Conservation (phyloP, 106 monocot species). For the Narthecium ossifragum region DNA sequence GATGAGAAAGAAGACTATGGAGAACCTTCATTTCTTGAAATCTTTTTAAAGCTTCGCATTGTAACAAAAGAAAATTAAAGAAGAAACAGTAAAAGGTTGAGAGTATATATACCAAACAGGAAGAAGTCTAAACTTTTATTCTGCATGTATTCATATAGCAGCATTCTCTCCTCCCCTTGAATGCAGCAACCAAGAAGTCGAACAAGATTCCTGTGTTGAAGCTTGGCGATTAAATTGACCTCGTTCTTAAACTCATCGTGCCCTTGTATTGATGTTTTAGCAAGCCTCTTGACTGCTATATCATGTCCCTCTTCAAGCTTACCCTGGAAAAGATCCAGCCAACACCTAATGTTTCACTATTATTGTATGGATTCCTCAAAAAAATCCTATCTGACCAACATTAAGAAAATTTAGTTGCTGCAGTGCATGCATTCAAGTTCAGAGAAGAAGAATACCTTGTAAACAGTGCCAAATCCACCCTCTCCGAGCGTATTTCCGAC, state of each 20-base stretch:
- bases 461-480: constrained; percentile 39
- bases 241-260: constrained; percentile 14
- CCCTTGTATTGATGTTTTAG: constrained; percentile 7
- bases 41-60: too few species aligned
- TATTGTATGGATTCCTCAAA: too few species aligned
- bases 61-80: too few species aligned
- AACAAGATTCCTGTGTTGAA: constrained; percentile 18
- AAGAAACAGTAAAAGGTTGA: background rate
- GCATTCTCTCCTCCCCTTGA: constrained; percentile 8
- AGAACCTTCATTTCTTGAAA: too few species aligned
- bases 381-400: too few species aligned
- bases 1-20: too few species aligned
- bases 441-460: constrained; percentile 27
- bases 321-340: constrained; percentile 5
- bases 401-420: too few species aligned
- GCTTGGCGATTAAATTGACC: constrained; percentile 7
- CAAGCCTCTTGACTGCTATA: constrained; percentile 9
- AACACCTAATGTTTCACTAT: too few species aligned
- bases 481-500: constrained; percentile 20
- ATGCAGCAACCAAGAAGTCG: constrained; percentile 13
- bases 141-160: constrained; percentile 13
- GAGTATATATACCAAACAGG: constrained; percentile 3
- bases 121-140: constrained; percentile 12
- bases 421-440: too few species aligned
- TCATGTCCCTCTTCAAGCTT: constrained; percentile 11